These are phyloP conservation scores for Neohortaea acidophila DNA, from an alignment of 495 filamentous ascomycete genomes.

Conservation along the genomic window DNA sequence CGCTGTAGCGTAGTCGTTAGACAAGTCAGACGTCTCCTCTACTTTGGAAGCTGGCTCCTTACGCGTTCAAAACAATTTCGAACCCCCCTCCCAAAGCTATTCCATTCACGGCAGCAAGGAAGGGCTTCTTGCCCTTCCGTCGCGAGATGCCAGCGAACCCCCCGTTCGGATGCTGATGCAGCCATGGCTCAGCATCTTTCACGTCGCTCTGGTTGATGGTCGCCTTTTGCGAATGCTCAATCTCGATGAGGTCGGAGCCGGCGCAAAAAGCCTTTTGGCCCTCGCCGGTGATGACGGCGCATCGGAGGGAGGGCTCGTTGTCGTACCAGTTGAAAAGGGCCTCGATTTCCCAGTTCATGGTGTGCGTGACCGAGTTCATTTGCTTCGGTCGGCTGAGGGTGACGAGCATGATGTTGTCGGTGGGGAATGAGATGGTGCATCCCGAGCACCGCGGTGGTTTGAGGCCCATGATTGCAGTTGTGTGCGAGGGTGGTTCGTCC, in stretches of 20 bases:
- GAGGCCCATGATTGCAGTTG: too few relatives aligned
- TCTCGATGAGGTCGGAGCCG: conserved; percentile 36
- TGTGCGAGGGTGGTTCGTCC: too few relatives aligned
- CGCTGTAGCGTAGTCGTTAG: too few relatives aligned
- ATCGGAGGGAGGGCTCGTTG: conserved; percentile 35
- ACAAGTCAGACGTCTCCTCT: too few relatives aligned
- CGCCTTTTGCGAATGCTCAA: conserved; percentile 4
- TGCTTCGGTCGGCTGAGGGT: conserved; percentile 42
- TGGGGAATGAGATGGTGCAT: background rate
- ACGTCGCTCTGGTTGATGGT: conserved; percentile 1
- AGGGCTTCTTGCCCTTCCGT: conserved; percentile 40
- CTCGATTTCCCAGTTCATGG: conserved; percentile 36
- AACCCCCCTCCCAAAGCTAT: conserved; percentile 55
- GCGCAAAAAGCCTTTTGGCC: conserved; percentile 39
- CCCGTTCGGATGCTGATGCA: background rate
- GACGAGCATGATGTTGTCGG: conserved; percentile 34
- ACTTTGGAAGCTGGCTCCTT: too few relatives aligned
- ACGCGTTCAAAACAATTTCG: conserved; percentile 50
- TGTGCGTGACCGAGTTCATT: conserved; percentile 40
- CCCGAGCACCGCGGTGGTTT: background rate
- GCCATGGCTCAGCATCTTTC: too few relatives aligned
- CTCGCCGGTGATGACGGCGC: conserved; percentile 40
- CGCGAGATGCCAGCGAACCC: conserved; percentile 25
- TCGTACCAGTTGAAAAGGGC: conserved; percentile 43
- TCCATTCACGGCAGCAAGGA: conserved; percentile 64